Evolutionary conservation across 139 green algal species (phyloP), one percentile per base, ranked within the genome.

Genomic region (Nannochloris sp.): DNA sequence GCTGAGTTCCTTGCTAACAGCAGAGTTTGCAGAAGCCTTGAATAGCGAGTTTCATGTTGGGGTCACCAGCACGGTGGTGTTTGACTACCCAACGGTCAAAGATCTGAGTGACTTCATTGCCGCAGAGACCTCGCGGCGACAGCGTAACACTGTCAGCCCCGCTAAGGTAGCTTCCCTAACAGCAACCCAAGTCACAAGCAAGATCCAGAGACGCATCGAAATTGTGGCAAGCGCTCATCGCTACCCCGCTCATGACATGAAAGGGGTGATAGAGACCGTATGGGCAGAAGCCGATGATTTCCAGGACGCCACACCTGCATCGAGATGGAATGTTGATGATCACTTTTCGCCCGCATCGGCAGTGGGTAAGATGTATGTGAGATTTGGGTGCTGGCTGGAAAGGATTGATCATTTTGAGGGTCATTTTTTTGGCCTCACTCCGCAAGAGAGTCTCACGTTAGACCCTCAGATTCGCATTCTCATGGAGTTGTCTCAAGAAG

Each of bases 381-480:
- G 84, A 28, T 87, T 86, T 70, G 84, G 62, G 1, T 70, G 63
- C 10, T 88, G 77, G 55, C 44, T 87, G 40, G 49, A 65, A 2
- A 57, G 25, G 2, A 62, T 80, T 6, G 74, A 76, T 31, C 10
- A 40, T 11, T 90, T 86, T 67, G 83, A 90, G 56, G 44, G 62
- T 28, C 50, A 57, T 14, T 44, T 62, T 12, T 72, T 77, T 36
- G 44, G 59, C 26, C 14, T 69, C 12, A 3, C 25, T 50, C 36
- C 49, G 31, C 59, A 57, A 3, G 85, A 92, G 55, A 76, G 76
- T 0, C 5, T 61, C 1, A 67, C 70, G 14, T 79, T 77, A 46
- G 87, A 94, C 67, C 87, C 87, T 3, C 85, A 92, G 69, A 84
- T 91, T 53, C 73, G 88, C 14, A 20, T 93, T 49, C 65, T 94